Base-by-base conservation (phyloP, 2,329 filamentous ascomycete species). In the Ophiocordyceps camponoti-floridani region DNA sequence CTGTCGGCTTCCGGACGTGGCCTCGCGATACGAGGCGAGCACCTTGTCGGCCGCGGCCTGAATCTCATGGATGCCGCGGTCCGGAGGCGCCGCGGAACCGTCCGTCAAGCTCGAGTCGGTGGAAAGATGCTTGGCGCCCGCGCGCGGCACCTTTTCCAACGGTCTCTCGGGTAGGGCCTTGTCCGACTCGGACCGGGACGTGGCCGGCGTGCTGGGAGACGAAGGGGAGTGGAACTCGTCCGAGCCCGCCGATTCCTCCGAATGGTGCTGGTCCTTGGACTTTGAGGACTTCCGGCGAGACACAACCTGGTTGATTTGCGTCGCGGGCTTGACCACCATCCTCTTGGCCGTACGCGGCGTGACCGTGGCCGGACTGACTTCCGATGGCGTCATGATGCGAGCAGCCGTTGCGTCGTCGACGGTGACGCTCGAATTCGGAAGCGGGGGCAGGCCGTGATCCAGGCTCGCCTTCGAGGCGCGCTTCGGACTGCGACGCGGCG, bases 141-240 rank as follows among this genome's bases (percentile, higher is more conserved):
- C 26, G n/a, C 44, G 40, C 31, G 44, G 38, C 13, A 47, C 18
- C 40, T 41, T 47, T 43, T 46, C 43, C 42, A 43, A 40, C 37
- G 35, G 47, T 2, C 45, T 43, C 4, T 54, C 51, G 0, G 55
- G 52, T 16, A 59, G 47, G 1, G 55, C 57, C 49, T 57, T 60
- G 44, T 63, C 62, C 1, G 64, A 67, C 42, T 65, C 59, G 0
- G 64, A 61, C 12, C 63, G 58, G 1, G 64, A 65, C 0, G 60
- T 62, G 44, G 63, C 56, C 0, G 64, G 64, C 4, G 64, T 67
- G 45, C 62, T 62, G 16, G 58, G 53, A 8, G 51, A 51, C 1
- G 62, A 61, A 0, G 56, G 45, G 6, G 62, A 60, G 16, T 58
- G 60, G 12, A 61, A 54, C 4, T 59, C 62, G 4, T 66, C 64